Evolutionary conservation across 2,329 filamentous ascomycete species (phyloP).

Genomic region (Neospermospora avenae): DNA sequence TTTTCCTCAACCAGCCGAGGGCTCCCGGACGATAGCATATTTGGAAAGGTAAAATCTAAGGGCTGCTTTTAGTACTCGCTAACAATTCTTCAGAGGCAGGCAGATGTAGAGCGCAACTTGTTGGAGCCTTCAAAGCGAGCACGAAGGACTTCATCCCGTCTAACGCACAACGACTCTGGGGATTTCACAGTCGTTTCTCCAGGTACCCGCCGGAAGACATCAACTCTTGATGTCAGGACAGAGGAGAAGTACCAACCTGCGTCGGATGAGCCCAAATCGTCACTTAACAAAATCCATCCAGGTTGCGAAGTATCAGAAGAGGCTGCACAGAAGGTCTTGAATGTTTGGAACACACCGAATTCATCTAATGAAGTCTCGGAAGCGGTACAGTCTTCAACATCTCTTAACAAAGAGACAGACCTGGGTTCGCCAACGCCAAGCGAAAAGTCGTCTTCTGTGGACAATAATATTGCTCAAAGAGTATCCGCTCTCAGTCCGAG

Average conservation of each 20-base stretch:
- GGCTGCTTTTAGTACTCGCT: background rate
- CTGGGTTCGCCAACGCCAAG: background rate
- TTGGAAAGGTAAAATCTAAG: constrained; percentile 5
- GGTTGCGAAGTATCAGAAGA: background rate
- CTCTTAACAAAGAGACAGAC: background rate
- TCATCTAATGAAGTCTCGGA: background rate
- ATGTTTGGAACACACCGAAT: constrained; percentile 3
- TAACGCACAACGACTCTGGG: background rate
- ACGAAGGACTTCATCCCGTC: background rate
- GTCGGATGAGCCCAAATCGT: background rate
- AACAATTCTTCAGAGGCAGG: background rate
- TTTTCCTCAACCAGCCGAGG: background rate
- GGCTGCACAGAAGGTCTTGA: background rate
- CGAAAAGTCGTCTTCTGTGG: background rate
- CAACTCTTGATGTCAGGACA: background rate
- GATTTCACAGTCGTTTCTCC: constrained; percentile 5
- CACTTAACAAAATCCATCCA: background rate
- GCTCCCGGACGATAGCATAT: background rate
- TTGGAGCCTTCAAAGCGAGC: background rate
- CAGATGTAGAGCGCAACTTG: background rate
- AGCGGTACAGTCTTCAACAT: background rate
- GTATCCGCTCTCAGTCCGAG: background rate
- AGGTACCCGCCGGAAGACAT: background rate
- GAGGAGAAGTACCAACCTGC: background rate
- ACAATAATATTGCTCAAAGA: background rate